phyloP scores from a whole-genome alignment of 2,329 filamentous ascomycete genomes.

The Aspergillus sp. region DNA sequence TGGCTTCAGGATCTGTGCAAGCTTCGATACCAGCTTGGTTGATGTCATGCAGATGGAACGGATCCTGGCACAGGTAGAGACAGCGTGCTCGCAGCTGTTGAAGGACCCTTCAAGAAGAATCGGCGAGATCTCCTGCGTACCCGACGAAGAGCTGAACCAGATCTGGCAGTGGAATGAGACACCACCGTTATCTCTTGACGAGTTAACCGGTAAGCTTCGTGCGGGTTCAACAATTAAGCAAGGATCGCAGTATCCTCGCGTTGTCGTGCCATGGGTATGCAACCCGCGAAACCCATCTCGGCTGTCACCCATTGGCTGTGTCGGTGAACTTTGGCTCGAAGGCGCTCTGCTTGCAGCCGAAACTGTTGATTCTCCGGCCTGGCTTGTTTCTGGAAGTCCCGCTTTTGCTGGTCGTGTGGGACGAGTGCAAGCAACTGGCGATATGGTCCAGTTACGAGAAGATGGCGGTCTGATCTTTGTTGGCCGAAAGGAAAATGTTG shows the following conservation, averaged over 20 bases:
- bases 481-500: conserved; percentile 34
- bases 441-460: conserved; percentile 31
- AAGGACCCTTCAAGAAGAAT: conserved; percentile 26
- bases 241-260: conserved; percentile 36
- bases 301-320: conserved; percentile 44
- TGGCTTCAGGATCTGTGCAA: conserved; percentile 47
- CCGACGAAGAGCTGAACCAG: conserved; percentile 37
- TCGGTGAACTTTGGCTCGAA: conserved; percentile 44
- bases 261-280: conserved; percentile 29
- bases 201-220: conserved; percentile 23
- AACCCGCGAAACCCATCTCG: conserved; percentile 31
- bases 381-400: conserved; percentile 36
- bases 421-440: conserved; percentile 31
- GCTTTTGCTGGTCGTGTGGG: conserved; percentile 29
- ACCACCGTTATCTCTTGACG: conserved; percentile 37
- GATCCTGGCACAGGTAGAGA: conserved; percentile 38
- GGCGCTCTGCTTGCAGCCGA: conserved; percentile 31
- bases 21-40: conserved; percentile 43
- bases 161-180: conserved; percentile 47
- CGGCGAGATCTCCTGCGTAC: conserved; percentile 40
- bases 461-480: conserved; percentile 32
- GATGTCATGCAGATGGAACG: conserved; percentile 37
- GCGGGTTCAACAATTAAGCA: conserved; percentile 21
- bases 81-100: conserved; percentile 26
- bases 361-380: conserved; percentile 24